Percentiles rank a stretch among this genome's conserved stretches.
Conservation (phyloP, 2,329 filamentous ascomycete genomes). For the Hypoxylon rubiginosum region DNA sequence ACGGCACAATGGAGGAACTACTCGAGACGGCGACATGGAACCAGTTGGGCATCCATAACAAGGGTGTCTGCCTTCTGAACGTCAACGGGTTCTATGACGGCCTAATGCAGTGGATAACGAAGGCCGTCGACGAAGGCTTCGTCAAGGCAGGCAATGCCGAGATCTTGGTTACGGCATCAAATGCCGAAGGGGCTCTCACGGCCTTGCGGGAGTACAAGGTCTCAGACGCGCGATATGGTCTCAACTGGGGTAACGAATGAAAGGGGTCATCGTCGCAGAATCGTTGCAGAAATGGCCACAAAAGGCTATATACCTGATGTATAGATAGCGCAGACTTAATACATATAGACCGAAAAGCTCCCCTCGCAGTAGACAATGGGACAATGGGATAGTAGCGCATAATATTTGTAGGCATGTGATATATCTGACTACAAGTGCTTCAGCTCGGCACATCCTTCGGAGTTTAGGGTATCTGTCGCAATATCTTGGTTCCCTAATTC, state of each 20-base stretch:
- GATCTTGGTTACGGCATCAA: slow-evolving; percentile 83
- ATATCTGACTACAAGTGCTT: neutral
- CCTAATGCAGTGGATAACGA: slow-evolving; percentile 83
- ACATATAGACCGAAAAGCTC: neutral
- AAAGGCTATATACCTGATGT: slow-evolving; percentile 8
- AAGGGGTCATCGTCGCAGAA: slow-evolving; percentile 18
- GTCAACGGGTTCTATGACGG: slow-evolving; percentile 94
- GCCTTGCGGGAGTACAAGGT: slow-evolving; percentile 81
- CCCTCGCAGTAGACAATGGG: neutral
- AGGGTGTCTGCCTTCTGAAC: slow-evolving; percentile 85
- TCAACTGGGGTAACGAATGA: slow-evolving; percentile 76
- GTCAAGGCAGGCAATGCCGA: slow-evolving; percentile 76
- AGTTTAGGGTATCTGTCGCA: neutral
- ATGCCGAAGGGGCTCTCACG: slow-evolving; percentile 78
- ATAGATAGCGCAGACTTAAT: slow-evolving; percentile 21
- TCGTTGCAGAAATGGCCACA: neutral
- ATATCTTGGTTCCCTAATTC: neutral
- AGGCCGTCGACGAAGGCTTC: slow-evolving; percentile 82
- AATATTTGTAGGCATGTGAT: neutral
- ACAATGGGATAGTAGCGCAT: slow-evolving; percentile 15
- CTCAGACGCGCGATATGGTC: slow-evolving; percentile 79
- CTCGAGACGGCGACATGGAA: slow-evolving; percentile 96
- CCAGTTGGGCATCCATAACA: slow-evolving; percentile 90
- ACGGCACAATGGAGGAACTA: slow-evolving; percentile 95
- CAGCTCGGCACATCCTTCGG: neutral